Evolutionary conservation across 345 rosid genomes (phyloP), one percentile per base, ranked within the genome.

Genomic region (Eutrema heterophyllum): DNA sequence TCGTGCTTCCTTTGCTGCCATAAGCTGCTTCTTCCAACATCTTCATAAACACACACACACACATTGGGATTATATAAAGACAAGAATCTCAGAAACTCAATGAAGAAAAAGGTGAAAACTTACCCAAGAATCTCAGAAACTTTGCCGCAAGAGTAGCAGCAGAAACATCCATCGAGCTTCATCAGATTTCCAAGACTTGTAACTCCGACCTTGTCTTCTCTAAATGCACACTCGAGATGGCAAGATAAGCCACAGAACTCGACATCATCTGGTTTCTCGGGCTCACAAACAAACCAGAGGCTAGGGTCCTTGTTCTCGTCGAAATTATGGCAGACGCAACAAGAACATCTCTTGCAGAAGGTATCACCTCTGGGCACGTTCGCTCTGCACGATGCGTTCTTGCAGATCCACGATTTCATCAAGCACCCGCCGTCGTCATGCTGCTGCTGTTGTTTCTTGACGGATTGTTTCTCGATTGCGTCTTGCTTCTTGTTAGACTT

Each of bases 111-210:
- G 5, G 33, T 4, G 43, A 15, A 38, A 16, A 57, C 93, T 82
- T 80, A 92, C 99, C 92, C 87, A 16, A 96, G 89, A 78, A 96
- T 86, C 50, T 91, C 90, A 13, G 98, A 90, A 65, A 92, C 97
- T 89, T 92, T 96, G 76, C 98, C 99, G 50, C 99, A 96, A 8
- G 97, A 85, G 70, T 92, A 94, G 78, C 99, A 96, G 53, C 98
- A 92, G 68, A 90, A 90, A 74, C 57, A 57, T 1, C 82, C 82
- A 75, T 79, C 82, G 49, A 79, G 82, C 79, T 64, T 66, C 70
- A 74, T 70, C 10, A 79, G 26, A 46, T 70, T 24, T 1, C 70
- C 73, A 58, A 70, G 7, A 70, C 39, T 11, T 41, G 87, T 85
- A 54, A 89, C 96, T 41, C 99, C 99, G 27, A 87, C 96, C 79